Evolutionary conservation across 2,329 filamentous ascomycete species (phyloP), one percentile per base, ranked within the genome.

Genomic region (Diplodia intermedia): DNA sequence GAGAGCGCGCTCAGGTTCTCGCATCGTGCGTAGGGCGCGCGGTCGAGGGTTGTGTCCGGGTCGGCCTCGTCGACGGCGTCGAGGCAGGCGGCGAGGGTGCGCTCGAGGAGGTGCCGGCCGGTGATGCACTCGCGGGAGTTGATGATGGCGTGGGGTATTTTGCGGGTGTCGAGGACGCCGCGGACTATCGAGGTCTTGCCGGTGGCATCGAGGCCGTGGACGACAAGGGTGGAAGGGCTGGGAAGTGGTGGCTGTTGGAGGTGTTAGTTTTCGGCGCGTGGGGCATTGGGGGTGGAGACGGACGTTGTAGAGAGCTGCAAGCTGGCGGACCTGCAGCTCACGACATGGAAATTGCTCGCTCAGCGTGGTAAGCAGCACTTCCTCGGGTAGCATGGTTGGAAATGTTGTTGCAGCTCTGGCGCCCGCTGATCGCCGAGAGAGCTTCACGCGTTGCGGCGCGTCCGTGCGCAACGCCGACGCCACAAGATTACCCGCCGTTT

Each of bases 151-250:
- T 90, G 86, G 29, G 81, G 80, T 18, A 89, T 74, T 8, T 71
- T 72, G 12, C 86, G 81, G 0, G 76, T 74, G 33, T 85, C 76
- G 2, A 96, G 85, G 18, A 93, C 85, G 3, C 85, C 83, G 68
- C 84, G 83, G 3, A 90, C 83, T 62, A 97, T 85, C 57, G 87
- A 86, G 38, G 89, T 92, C 81, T 98, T 98, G 50, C 93, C 94
- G 0, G 94, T 97, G 2, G 93, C 90, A 74, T 94, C 89, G 36
- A 93, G 88, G 62, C 95, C 95, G 78, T 98, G 89, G 60, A 96
- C 79, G 26, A 97, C 88, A 12, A 97, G 78, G 69, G 91, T 91
- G 12, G 88, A 83, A 68, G 91, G 91, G 68, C 88, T 89, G 36
- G 91, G 89, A n/a, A 89, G 84, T 56, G 82, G 79, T 26, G 88